Percentiles rank a stretch among this genome's conserved stretches.
These are phyloP conservation scores for Rutstroemia sydowiana DNA, from an alignment of 2,329 filamentous ascomycete species.

Conservation along the genomic window DNA sequence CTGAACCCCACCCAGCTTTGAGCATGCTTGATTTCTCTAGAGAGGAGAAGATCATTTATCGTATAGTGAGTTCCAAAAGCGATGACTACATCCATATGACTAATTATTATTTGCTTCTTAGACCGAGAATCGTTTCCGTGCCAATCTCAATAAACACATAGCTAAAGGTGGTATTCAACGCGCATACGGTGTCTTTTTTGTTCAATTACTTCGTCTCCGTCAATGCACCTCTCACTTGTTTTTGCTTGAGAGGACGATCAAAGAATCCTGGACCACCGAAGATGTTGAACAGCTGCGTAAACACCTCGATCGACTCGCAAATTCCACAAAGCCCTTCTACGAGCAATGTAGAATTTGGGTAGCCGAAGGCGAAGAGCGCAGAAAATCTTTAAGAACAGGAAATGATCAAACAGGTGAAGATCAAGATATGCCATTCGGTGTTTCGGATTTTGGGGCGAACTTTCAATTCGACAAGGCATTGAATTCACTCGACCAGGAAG, in stretches of 20 bases:
- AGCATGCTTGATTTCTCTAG: constrained; percentile 41
- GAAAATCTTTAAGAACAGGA: neutral
- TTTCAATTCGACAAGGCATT: constrained; percentile 25
- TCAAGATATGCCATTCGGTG: constrained; percentile 20
- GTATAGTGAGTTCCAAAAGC: constrained; percentile 45
- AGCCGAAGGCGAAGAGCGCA: constrained; percentile 4
- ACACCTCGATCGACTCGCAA: constrained; percentile 10
- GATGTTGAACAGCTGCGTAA: constrained; percentile 19
- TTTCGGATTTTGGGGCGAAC: constrained; percentile 25
- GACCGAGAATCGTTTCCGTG: constrained; percentile 31
- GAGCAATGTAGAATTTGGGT: constrained; percentile 26
- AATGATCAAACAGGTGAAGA: constrained; percentile 6
- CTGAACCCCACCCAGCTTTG: constrained; percentile 38
- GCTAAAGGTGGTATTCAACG: constrained; percentile 12
- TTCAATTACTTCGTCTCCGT: constrained; percentile 28
- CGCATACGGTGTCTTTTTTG: constrained; percentile 24
- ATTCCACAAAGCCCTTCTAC: constrained; percentile 19
- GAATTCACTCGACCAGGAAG: constrained; percentile 27
- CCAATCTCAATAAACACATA: constrained; percentile 23
- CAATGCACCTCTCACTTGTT: constrained; percentile 29
- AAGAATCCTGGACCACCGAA: constrained; percentile 25
- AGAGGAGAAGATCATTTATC: constrained; percentile 46
- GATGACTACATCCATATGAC: constrained; percentile 7
- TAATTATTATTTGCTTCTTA: no score
- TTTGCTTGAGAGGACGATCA: constrained; percentile 28